Base-by-base conservation (phyloP, 495 filamentous ascomycete species). In the Cryomyces antarcticus region DNA sequence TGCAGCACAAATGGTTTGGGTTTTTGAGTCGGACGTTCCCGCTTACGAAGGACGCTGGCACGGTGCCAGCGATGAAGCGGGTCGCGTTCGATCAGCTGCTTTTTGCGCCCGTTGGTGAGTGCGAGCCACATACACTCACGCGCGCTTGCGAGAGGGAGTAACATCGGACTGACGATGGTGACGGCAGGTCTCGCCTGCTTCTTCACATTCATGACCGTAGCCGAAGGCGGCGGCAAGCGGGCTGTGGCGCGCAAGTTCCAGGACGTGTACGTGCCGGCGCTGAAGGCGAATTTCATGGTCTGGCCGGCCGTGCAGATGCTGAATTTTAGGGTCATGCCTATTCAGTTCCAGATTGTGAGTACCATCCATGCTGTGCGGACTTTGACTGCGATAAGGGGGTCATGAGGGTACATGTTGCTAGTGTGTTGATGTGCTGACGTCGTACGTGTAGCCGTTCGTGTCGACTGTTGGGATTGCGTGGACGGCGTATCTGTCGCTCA, bases 401-500 rank as follows among this genome's bases (percentile, higher is more conserved):
- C 17, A 24, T 24, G 17, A 24, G 17, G 17, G 17, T 2, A 24
- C 41, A 34, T 38, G 28, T 33, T 27, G 30, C 12, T 17, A 42
- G 48, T 31, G 24, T 5, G 31, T 31, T 45, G 37, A 17, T 30
- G 4, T 36, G 27, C 24, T 47, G 13, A 39, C 37, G 17, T 9
- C 5, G 13, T 44, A 48, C 13, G 29, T 46, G 33, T 48, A 96
- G 89, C 92, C 92, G 2, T 95, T 99, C 56, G 92, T 95, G 9
- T 94, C 87, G 4, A 88, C 82, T 28, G 64, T 99, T 44, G 92
- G 92, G 69, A 95, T 99, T 50, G 86, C 85, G 38, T 99, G 92
- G 92, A 99, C 92, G n/a, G 87, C 85, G 24, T 99, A 95, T 57
- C 73, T 99, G 28, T 95, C 87, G 0, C 70, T 99, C 4, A 89